Percentiles rank a stretch among this genome's conserved stretches.
These are phyloP conservation scores for Sphagnum magellanicum DNA, from an alignment of 228 moss, liverwort and hornwort species.

Conservation along the genomic window DNA sequence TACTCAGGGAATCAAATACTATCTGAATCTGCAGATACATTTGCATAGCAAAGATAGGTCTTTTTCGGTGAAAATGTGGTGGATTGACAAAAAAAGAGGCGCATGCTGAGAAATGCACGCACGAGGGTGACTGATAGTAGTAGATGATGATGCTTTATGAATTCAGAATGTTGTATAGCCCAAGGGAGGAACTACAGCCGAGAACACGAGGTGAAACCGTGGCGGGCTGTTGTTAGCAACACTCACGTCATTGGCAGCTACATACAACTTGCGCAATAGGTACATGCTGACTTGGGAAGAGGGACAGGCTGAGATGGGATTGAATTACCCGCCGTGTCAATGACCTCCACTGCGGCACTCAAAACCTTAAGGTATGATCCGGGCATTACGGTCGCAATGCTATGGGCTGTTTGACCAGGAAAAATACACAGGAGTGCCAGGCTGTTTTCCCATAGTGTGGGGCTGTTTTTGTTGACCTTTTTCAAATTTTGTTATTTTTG, in stretches of 20 bases:
- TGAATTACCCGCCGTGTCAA: conserved; percentile 56
- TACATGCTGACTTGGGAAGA: conserved; percentile 34
- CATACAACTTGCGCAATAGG: conserved; percentile 51
- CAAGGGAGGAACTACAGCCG: conserved; percentile 69
- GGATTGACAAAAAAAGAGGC: too few relatives aligned
- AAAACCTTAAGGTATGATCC: too few relatives aligned
- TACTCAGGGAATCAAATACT: not conserved
- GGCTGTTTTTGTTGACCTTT: too few relatives aligned
- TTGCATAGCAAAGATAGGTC: not conserved
- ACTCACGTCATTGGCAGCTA: conserved; percentile 35
- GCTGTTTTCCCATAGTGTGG: too few relatives aligned
- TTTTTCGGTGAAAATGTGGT: not conserved
- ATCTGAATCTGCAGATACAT: not conserved
- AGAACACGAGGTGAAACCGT: conserved; percentile 58
- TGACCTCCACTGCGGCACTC: conserved; percentile 57
- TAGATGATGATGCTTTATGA: conserved; percentile 15
- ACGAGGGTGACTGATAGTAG: conserved; percentile 15
- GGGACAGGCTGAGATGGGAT: conserved; percentile 77
- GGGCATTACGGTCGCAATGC: too few relatives aligned
- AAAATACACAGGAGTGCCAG: too few relatives aligned
- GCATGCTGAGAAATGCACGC: conserved; percentile 14
- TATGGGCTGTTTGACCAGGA: too few relatives aligned
- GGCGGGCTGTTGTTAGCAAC: conserved; percentile 28
- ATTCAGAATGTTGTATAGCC: conserved; percentile 70
- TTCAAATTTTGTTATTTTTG: too few relatives aligned